Percentiles rank a stretch among this genome's conserved stretches.
phyloP scores from a whole-genome alignment of 768 basidiomycete genomes.

The Scleroderma bovista region DNA sequence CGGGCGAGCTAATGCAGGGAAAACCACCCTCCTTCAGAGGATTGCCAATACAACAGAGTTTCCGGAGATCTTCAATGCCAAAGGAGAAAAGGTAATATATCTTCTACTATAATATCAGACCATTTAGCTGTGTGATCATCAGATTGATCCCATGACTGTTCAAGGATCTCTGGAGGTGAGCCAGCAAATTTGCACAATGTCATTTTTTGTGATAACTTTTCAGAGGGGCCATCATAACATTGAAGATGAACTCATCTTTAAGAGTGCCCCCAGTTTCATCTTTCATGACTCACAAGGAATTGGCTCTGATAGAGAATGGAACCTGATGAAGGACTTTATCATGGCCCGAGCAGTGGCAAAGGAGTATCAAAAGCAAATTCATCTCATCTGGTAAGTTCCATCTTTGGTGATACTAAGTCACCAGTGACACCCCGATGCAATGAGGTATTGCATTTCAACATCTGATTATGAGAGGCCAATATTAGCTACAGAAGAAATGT shows the following conservation, averaged over 20 bases:
- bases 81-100: slow-evolving; percentile 9
- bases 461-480: slow-evolving; percentile 20
- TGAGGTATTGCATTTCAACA: slow-evolving; percentile 36
- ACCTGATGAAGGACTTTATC: slow-evolving; percentile 29
- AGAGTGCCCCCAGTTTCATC: slow-evolving; percentile 17
- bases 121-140: background rate
- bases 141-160: background rate
- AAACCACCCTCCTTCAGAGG: slow-evolving; percentile 15
- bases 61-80: slow-evolving; percentile 19
- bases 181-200: no score
- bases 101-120: no score
- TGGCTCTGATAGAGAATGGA: slow-evolving; percentile 25
- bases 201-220: background rate
- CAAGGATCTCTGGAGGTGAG: background rate
- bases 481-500: slow-evolving; percentile 14
- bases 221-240: background rate
- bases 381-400: slow-evolving; percentile 32
- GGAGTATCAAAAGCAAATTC: slow-evolving; percentile 24
- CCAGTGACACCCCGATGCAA: slow-evolving; percentile 7
- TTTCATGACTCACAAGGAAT: slow-evolving; percentile 41
- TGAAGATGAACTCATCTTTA: background rate
- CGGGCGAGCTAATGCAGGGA: no score
- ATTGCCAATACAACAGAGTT: slow-evolving; percentile 30
- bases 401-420: background rate
- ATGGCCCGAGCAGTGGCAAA: slow-evolving; percentile 12